phyloP scores from a whole-genome alignment of 768 basidiomycete species.

The Rhodotorula toruloides region DNA sequence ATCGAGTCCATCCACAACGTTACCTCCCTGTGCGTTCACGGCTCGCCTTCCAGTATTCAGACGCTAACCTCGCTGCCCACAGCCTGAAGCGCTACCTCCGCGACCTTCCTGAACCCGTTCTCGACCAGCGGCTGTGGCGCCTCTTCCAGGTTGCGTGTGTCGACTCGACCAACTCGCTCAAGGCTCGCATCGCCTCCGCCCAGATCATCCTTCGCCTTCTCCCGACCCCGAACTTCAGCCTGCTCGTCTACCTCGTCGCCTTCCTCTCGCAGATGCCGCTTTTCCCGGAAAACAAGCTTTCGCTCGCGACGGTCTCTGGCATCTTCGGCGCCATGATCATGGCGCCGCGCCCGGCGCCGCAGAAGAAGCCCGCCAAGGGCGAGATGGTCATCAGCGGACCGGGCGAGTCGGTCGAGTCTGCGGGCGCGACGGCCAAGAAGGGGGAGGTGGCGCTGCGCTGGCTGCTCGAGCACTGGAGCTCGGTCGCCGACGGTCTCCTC shows the following conservation, averaged over 20 bases:
- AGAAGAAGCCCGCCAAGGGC: slow-evolving; percentile 4
- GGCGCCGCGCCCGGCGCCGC: slow-evolving; percentile 26
- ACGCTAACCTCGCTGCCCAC: neutral
- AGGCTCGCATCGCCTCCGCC: slow-evolving; percentile 49
- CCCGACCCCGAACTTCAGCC: slow-evolving; percentile 49
- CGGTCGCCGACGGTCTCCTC: slow-evolving; percentile 32
- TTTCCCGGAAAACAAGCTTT: slow-evolving; percentile 54
- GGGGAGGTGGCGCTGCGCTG: slow-evolving; percentile 28
- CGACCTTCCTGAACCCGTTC: slow-evolving; percentile 52
- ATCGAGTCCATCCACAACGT: slow-evolving; percentile 51
- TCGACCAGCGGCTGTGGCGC: slow-evolving; percentile 50
- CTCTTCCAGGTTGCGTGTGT: slow-evolving; percentile 53
- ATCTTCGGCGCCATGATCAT: slow-evolving; percentile 53
- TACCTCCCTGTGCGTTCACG: slow-evolving; percentile 47
- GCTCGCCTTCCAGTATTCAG: too few relatives aligned
- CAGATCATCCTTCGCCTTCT: slow-evolving; percentile 56
- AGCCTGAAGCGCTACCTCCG: slow-evolving; percentile 53
- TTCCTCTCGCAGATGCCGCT: slow-evolving; percentile 57
- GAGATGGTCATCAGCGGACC: slow-evolving; percentile 30
- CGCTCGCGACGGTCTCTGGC: slow-evolving; percentile 51
- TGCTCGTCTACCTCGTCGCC: slow-evolving; percentile 52
- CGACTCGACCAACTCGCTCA: slow-evolving; percentile 45
- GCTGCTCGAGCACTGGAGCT: slow-evolving; percentile 32
- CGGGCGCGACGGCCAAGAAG: slow-evolving; percentile 23
- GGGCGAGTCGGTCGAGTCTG: slow-evolving; percentile 21